phyloP scores from a whole-genome alignment of 257 asterid species.

The Solanum peruvianum region DNA sequence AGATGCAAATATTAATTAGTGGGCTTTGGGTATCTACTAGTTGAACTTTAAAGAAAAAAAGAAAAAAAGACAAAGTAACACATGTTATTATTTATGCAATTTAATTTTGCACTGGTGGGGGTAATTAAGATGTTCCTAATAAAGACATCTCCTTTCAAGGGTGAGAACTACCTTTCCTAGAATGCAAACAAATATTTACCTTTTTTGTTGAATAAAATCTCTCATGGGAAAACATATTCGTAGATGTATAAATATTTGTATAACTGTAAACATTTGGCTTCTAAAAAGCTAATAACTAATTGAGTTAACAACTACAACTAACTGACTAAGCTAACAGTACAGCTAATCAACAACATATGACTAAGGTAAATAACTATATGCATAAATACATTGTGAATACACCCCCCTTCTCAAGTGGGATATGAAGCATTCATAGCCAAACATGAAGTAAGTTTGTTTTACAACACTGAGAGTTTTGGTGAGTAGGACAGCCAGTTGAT shows the following conservation, averaged over 20 bases:
- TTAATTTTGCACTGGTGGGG: background rate
- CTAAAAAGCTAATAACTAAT: background rate
- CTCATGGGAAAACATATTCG: background rate
- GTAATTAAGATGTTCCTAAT: background rate
- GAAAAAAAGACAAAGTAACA: background rate
- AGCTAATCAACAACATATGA: background rate
- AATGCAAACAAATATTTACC: background rate
- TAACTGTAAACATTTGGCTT: background rate
- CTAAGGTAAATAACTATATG: background rate
- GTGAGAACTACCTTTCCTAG: background rate
- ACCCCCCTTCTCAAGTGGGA: background rate
- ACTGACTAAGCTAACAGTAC: background rate
- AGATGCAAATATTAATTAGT: background rate
- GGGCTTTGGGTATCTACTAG: background rate
- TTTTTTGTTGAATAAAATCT: background rate
- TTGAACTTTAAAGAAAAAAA: background rate
- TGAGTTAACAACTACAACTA: background rate
- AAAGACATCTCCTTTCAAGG: background rate
- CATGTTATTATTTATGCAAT: background rate
- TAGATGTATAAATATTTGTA: too few relatives aligned
- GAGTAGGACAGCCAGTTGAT: too few relatives aligned
- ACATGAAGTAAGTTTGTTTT: background rate
- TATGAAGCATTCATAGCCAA: background rate
- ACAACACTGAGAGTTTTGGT: background rate
- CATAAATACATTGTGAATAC: background rate